Conservation (phyloP, 805 yeast species). For the Aciculoconidium aculeatum region DNA sequence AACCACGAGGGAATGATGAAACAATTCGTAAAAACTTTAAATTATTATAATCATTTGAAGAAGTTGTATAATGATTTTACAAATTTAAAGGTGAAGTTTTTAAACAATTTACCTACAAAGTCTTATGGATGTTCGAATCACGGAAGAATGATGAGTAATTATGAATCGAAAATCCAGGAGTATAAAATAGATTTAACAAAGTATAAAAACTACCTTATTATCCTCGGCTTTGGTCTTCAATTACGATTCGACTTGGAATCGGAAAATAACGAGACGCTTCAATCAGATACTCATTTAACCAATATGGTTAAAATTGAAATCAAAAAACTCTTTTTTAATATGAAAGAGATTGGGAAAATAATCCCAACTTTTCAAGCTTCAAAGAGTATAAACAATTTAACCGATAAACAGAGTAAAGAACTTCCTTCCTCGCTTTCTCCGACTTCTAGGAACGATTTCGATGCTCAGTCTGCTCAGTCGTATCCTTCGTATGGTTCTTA, state of each 20-base stretch:
- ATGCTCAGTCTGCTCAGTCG: too few species aligned
- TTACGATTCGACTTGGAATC: slow-evolving; percentile 37
- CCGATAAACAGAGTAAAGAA: too few species aligned
- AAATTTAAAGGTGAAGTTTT: slow-evolving; percentile 23
- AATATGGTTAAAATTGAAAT: slow-evolving; percentile 30
- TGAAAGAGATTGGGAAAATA: slow-evolving; percentile 26
- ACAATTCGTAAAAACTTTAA: slow-evolving; percentile 37
- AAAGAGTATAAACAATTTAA: slow-evolving; percentile 21
- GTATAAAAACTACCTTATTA: slow-evolving; percentile 40
- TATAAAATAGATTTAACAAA: slow-evolving; percentile 40
- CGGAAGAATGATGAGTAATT: slow-evolving; percentile 32
- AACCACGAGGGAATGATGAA: slow-evolving; percentile 38
- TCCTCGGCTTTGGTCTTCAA: slow-evolving; percentile 43
- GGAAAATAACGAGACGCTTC: slow-evolving; percentile 6
- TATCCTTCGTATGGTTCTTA: too few species aligned
- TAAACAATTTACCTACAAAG: slow-evolving; percentile 21
- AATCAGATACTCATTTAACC: slow-evolving; percentile 22
- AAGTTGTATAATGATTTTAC: slow-evolving; percentile 28
- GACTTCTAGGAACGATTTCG: too few species aligned
- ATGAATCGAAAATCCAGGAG: slow-evolving; percentile 34
- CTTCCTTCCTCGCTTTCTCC: too few species aligned
- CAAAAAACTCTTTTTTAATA: slow-evolving; percentile 21
- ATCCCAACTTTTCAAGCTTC: slow-evolving; percentile 30
- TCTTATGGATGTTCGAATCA: slow-evolving; percentile 24
- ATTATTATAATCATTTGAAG: slow-evolving; percentile 36